Conservation (phyloP, 2,329 filamentous ascomycete species). For the Colletotrichum horii region DNA sequence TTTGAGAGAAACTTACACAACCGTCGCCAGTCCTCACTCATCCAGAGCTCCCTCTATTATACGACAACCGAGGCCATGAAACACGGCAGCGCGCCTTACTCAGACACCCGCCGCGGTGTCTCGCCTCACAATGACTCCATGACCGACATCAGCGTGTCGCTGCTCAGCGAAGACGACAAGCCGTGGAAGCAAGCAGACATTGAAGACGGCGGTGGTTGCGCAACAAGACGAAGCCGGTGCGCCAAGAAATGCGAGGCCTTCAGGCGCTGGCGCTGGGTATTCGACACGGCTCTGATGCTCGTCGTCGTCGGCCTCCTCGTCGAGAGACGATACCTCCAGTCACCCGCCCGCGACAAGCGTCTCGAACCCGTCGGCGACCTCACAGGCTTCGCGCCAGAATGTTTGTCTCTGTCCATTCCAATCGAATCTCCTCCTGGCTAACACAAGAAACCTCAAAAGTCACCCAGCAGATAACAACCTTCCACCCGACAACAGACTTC, state of each 20-base stretch:
- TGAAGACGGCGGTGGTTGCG: neutral
- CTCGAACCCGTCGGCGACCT: slow-evolving; percentile 41
- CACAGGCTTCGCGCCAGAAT: slow-evolving; percentile 43
- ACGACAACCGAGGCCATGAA: neutral
- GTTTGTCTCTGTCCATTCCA: slow-evolving; percentile 25
- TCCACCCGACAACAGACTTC: slow-evolving; percentile 40
- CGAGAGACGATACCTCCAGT: slow-evolving; percentile 28
- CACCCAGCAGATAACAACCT: slow-evolving; percentile 42
- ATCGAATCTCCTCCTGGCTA: neutral
- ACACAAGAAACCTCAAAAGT: slow-evolving; percentile 29
- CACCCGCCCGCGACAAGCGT: slow-evolving; percentile 20
- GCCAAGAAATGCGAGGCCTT: neutral
- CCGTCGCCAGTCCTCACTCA: neutral
- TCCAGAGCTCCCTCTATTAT: neutral
- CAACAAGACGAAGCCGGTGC: neutral
- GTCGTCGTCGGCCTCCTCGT: slow-evolving; percentile 39
- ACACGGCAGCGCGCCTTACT: neutral
- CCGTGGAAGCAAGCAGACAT: slow-evolving; percentile 5
- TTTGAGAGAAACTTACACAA: neutral
- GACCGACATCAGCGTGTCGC: slow-evolving; percentile 13
- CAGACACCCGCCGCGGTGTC: neutral
- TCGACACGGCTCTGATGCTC: slow-evolving; percentile 39
- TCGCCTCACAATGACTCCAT: neutral
- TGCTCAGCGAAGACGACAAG: slow-evolving; percentile 5
- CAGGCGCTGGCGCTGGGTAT: slow-evolving; percentile 26